A percentile compares a stretch with the other conserved stretches of the same genome.
These are phyloP conservation scores for Trichosporon coremiiforme DNA, from an alignment of 1,284 basidiomycete genomes.

Conservation along the genomic window DNA sequence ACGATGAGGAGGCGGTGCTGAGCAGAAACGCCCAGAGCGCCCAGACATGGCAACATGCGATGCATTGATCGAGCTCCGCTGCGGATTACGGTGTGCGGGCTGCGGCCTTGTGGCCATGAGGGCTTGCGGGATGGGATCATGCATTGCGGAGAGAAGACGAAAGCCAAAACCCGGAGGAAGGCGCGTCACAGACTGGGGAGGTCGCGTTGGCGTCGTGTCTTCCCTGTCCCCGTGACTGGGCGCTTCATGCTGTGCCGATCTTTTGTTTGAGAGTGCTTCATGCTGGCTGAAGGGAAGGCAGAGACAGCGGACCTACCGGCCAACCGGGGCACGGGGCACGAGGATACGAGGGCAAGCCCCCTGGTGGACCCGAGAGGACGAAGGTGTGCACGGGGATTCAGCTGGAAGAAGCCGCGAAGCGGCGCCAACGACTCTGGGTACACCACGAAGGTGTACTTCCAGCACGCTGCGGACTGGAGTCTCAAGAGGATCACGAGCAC, in stretches of 20 bases:
- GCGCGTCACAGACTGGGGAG: neutral
- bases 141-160: neutral
- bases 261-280: neutral
- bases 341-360: neutral
- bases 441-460: neutral
- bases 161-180: neutral
- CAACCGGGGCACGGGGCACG: slow-evolving; percentile 1
- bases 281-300: neutral
- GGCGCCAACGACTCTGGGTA: neutral
- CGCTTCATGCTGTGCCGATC: neutral
- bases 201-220: neutral
- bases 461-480: neutral
- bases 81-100: no score
- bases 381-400: neutral
- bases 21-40: no score
- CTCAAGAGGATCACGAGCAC: neutral
- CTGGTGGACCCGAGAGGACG: neutral
- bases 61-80: neutral
- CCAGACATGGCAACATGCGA: neutral
- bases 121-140: neutral
- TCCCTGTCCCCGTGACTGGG: neutral
- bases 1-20: neutral
- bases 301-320: neutral
- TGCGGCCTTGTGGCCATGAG: neutral
- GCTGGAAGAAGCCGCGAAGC: neutral